Conservation (phyloP, 805 yeast species). For the Yarrowia sp. region DNA sequence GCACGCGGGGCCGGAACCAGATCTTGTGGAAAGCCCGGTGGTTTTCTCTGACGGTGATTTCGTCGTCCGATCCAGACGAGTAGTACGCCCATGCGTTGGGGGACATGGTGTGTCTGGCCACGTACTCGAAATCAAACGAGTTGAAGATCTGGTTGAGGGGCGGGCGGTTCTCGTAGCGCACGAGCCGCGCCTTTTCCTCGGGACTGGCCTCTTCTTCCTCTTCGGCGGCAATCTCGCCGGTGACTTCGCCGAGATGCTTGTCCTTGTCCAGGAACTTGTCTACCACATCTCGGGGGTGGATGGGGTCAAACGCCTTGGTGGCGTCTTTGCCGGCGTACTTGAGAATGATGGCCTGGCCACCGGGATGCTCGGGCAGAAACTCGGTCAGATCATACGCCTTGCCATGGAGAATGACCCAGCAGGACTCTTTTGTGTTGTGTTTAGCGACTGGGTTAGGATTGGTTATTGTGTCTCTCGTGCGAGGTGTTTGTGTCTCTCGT, state of each 20-base stretch:
- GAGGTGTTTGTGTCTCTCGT: too few species aligned
- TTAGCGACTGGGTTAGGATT: slow-evolving; percentile 55
- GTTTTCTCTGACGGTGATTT: slow-evolving; percentile 86
- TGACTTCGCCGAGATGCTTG: slow-evolving; percentile 67
- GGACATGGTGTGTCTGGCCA: slow-evolving; percentile 80
- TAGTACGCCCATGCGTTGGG: slow-evolving; percentile 92
- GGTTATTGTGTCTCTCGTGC: slow-evolving; percentile 37
- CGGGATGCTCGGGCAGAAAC: slow-evolving; percentile 65
- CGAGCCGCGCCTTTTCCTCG: slow-evolving; percentile 56
- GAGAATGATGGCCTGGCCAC: slow-evolving; percentile 62
- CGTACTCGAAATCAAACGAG: slow-evolving; percentile 82
- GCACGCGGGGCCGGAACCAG: slow-evolving; percentile 82
- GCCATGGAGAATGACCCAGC: slow-evolving; percentile 86
- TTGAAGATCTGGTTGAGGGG: slow-evolving; percentile 74
- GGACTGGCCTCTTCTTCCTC: slow-evolving; percentile 52
- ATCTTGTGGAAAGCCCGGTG: slow-evolving; percentile 88
- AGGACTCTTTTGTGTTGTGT: slow-evolving; percentile 65
- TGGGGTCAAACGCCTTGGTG: slow-evolving; percentile 81
- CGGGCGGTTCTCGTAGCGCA: slow-evolving; percentile 63
- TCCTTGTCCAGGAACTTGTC: slow-evolving; percentile 64
- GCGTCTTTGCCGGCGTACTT: slow-evolving; percentile 78
- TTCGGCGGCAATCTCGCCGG: slow-evolving; percentile 40
- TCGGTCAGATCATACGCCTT: slow-evolving; percentile 80
- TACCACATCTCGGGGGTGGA: slow-evolving; percentile 89
- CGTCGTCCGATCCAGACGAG: slow-evolving; percentile 92